Conservation (phyloP, 768 basidiomycete genomes). For the Boletus sp. region DNA sequence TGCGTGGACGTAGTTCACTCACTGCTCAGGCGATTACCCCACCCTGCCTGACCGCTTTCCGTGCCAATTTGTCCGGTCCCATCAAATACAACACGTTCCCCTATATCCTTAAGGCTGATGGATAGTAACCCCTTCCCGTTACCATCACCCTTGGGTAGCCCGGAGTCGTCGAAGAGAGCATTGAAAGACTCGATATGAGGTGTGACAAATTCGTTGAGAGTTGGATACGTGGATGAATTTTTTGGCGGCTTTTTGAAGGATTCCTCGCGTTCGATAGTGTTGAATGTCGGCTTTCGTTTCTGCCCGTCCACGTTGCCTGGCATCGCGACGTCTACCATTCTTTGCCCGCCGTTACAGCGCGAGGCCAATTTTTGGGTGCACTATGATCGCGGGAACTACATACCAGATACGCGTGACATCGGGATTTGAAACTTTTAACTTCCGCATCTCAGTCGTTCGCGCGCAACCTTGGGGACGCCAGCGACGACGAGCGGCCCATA, state of each 20-base stretch:
- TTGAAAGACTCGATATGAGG: slow-evolving; percentile 98
- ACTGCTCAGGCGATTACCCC: slow-evolving; percentile 88
- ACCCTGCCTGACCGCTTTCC: slow-evolving; percentile 51
- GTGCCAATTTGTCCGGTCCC: slow-evolving; percentile 52
- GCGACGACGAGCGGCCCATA: slow-evolving; percentile 25
- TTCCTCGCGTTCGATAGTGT: slow-evolving; percentile 77
- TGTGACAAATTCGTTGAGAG: slow-evolving; percentile 87
- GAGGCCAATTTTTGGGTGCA: slow-evolving; percentile 9
- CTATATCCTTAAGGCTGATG: slow-evolving; percentile 78
- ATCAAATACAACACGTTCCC: slow-evolving; percentile 92
- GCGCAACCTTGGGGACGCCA: slow-evolving; percentile 12
- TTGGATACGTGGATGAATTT: slow-evolving; percentile 65
- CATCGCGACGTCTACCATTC: slow-evolving; percentile 36
- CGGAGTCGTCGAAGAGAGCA: slow-evolving; percentile 90
- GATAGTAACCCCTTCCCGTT: slow-evolving; percentile 78
- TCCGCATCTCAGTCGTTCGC: slow-evolving; percentile 18
- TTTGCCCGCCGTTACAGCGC: not conserved
- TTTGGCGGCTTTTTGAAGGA: slow-evolving; percentile 73
- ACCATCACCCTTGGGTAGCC: slow-evolving; percentile 67
- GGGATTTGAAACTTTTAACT: slow-evolving; percentile 15
- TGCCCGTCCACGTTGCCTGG: slow-evolving; percentile 43
- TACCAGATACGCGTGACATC: slow-evolving; percentile 21
- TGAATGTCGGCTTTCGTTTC: slow-evolving; percentile 58
- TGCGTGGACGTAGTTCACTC: slow-evolving; percentile 33
- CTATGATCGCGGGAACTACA: slow-evolving; percentile 21